Evolutionary conservation across 2,329 filamentous ascomycete species (phyloP).

Genomic region (Plectosphaerella plurivora): DNA sequence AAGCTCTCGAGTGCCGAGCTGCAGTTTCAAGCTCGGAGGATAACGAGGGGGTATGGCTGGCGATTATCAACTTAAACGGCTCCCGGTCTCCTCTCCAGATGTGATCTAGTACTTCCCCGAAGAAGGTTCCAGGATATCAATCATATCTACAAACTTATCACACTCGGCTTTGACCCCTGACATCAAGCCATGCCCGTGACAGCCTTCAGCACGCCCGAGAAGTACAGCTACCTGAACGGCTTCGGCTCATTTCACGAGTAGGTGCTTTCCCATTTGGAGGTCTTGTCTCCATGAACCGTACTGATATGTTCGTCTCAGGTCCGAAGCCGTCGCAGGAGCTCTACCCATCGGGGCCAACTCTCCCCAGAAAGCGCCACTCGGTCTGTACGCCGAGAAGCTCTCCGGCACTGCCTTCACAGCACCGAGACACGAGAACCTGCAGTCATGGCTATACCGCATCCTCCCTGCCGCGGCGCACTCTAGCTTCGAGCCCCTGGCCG

Average conservation of each 20-base stretch:
- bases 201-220: constrained; percentile 26
- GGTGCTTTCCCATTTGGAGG: too few species aligned
- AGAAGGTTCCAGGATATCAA: too few species aligned
- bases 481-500: constrained; percentile 19
- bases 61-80: background rate
- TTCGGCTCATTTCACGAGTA: constrained; percentile 65
- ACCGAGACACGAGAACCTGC: constrained; percentile 52
- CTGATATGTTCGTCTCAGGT: constrained; percentile 29
- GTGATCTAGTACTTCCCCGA: too few species aligned
- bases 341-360: constrained; percentile 65
- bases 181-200: constrained; percentile 26
- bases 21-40: background rate
- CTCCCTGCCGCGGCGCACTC: constrained; percentile 49
- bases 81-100: constrained; percentile 17
- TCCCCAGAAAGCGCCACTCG: constrained; percentile 64
- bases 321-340: constrained; percentile 63
- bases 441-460: constrained; percentile 58
- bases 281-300: too few species aligned
- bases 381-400: constrained; percentile 66
- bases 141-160: too few species aligned
- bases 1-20: background rate
- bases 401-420: constrained; percentile 58
- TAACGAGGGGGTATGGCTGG: background rate
- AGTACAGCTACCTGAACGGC: constrained; percentile 64
- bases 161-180: too few species aligned